Base-by-base conservation (phyloP, 1,284 basidiomycete genomes). In the Cystobasidium pallidum region DNA sequence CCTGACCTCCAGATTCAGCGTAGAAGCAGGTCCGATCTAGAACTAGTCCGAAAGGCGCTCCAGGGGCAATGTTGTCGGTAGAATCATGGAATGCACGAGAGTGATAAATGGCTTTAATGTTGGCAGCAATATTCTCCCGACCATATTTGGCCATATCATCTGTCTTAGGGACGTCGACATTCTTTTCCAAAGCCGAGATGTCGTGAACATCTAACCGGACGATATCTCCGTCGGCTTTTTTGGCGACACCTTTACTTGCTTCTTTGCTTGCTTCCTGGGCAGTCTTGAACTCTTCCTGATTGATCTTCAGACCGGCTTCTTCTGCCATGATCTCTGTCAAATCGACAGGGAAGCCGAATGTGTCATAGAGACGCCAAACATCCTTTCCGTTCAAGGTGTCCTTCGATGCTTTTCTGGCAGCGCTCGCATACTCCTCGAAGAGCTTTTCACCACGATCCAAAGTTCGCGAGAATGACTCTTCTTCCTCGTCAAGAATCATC, bases 11-110 rank as follows among this genome's bases (percentile, higher is more conserved):
- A 61, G 92, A 87, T 83, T 99, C 95, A 32, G 95, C 95, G 78
- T 99, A 99, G 82, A 99, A 96, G 83, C 89, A 93, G n/a, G 95
- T 98, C 71, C 86, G 86, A 83, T 99, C 92, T 66, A 99, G 87
- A 45, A 99, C 81, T 71, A 99, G 80, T 70, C 95, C 96, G 79
- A 98, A 92, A 15, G 85, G 83, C 32, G 86, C 83, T 74, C 85
- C 86, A 26, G 85, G 83, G 36, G 79, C 70, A 39, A 94, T 84
- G 52, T 84, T 83, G 21, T 83, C 80, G 4, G 93, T 92, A 0
- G 90, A 88, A 17, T 82, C 78, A 68, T 88, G 77, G 83, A 99
- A 98, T 26, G 86, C 82, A 79, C 90, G 91, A 77, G 88, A 85
- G 80, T 91, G 86, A 83, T 94, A 97, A 75, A 99, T 90, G 11